phyloP scores from a whole-genome alignment of 768 basidiomycete genomes.

The Phaeolepiota aurea region DNA sequence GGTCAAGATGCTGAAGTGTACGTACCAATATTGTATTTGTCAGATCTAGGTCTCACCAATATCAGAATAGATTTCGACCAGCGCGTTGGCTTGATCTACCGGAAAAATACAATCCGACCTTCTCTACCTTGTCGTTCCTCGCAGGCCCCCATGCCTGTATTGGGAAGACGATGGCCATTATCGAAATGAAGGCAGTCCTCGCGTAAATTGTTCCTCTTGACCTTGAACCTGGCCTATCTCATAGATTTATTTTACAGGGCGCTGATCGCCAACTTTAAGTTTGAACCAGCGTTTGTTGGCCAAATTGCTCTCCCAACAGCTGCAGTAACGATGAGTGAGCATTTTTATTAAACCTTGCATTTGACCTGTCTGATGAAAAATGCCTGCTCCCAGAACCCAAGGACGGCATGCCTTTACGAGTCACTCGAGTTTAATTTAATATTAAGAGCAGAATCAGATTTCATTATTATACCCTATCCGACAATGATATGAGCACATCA shows the following conservation, averaged over 20 bases:
- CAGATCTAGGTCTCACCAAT: background rate
- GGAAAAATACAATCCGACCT: constrained; percentile 21
- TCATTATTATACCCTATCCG: no score
- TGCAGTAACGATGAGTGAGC: constrained; percentile 38
- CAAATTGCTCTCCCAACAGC: constrained; percentile 27
- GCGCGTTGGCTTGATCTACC: constrained; percentile 36
- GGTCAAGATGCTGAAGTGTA: constrained; percentile 43
- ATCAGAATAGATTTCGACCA: constrained; percentile 29
- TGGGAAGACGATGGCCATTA: constrained; percentile 38
- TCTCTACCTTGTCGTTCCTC: constrained; percentile 33
- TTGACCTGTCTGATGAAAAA: background rate
- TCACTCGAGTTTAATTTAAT: constrained; percentile 15
- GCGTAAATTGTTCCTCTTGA: constrained; percentile 17
- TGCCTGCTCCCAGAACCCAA: constrained; percentile 17
- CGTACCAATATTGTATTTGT: constrained; percentile 6
- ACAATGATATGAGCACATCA: no score
- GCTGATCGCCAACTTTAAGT: constrained; percentile 31
- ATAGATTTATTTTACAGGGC: constrained; percentile 12
- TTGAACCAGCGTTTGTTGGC: constrained; percentile 29
- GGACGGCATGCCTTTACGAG: constrained; percentile 27
- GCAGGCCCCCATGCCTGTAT: constrained; percentile 39
- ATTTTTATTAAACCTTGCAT: background rate
- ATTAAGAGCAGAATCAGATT: no score
- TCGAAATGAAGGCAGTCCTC: constrained; percentile 41
- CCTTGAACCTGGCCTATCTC: background rate